Evolutionary conservation across 352 stramenopile genomes (phyloP), one percentile per base, ranked within the genome.

Genomic region (Poterioochromonas sp.): DNA sequence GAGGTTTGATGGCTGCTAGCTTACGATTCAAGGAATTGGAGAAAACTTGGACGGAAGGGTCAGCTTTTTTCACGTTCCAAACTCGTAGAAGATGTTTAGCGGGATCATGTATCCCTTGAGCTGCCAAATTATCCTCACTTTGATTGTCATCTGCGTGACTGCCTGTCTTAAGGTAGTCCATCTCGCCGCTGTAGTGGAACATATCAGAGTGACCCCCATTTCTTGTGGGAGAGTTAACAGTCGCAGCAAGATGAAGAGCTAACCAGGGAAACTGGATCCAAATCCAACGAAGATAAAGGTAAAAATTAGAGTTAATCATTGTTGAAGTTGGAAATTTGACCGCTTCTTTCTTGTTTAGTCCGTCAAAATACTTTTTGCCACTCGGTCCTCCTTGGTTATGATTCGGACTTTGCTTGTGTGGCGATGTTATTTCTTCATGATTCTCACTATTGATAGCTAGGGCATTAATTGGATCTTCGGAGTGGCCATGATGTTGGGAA

Each of bases 201-300:
- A 51, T 18, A 5, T 20, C 18, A 11, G 8, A 29, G 11, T 32
- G 5, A 12, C 26, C 26, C 2, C 2, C 32, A 47, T 11, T 3
- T 26, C 47, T 26, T 26, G 47, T 58, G 15, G 15, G 15, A 15
- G 47, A 26, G 15, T n/a, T 71, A 3, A 47, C 39, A 12, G 62
- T 71, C 47, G 47, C 47, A 22, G 62, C 62, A 22, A 29, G 62
- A 71, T 71, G 39, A 5, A 71, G 32, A 22, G 89, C 89, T 15
- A 95, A 86, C 91, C 91, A 96, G n/a, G 90, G 89, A 80, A 92
- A 95, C 70, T 94, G 88, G 73, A 95, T 92, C 91, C 91, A 96
- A 34, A 95, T 86, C 91, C 91, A 96, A 44, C 91, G 87, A 78
- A 93, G 87, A 79, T 94, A 95, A 78, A 89, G 92, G 82, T 91